Percentiles rank a stretch among this genome's conserved stretches.
Evolutionary conservation across 2,329 filamentous ascomycete species (phyloP).

Genomic region (Tolypocladium capitatum): DNA sequence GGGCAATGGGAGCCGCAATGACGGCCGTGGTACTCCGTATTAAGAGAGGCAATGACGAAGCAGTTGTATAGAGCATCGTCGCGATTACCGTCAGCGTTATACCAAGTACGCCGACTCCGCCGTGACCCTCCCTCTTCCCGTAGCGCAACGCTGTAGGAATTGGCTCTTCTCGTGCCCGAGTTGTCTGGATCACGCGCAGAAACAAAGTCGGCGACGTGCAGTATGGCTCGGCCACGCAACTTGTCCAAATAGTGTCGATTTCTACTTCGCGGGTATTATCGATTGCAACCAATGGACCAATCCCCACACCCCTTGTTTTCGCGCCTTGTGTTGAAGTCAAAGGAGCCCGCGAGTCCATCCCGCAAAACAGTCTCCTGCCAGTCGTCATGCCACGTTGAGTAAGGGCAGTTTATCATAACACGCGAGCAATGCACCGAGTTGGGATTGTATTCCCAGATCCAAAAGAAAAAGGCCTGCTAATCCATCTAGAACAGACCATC

Average conservation of each 20-base stretch:
- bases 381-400: background rate
- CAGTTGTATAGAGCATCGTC: no score
- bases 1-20: no score
- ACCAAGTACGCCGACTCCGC: no score
- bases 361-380: background rate
- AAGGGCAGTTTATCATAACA: background rate
- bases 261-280: background rate
- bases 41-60: no score
- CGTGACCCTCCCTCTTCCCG: no score
- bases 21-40: no score
- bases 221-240: background rate
- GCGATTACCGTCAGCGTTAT: no score
- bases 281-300: background rate
- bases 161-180: no score
- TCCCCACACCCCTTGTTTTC: background rate
- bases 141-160: no score
- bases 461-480: background rate
- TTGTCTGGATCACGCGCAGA: no score
- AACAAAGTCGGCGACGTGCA: background rate
- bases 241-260: background rate
- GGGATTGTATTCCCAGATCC: background rate
- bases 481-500: conserved; percentile 67
- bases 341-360: background rate
- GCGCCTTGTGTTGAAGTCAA: conserved; percentile 11
- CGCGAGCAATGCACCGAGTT: background rate